Evolutionary conservation across 2,329 filamentous ascomycete genomes (phyloP).

Genomic region (Colletotrichum paranaense): DNA sequence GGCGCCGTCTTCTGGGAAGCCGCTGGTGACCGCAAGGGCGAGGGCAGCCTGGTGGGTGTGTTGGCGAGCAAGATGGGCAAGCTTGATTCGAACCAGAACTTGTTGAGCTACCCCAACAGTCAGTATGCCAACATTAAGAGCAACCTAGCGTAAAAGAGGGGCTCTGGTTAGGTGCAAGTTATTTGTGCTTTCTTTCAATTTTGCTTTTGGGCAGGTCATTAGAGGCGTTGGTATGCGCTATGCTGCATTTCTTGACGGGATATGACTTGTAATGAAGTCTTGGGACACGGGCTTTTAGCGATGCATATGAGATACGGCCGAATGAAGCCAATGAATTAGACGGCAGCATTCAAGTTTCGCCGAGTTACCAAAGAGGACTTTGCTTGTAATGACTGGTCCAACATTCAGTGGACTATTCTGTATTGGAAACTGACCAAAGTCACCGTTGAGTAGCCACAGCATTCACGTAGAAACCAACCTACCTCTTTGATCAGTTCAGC

Average conservation of each 20-base stretch:
- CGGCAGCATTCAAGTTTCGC: background rate
- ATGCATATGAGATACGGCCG: background rate
- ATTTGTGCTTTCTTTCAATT: background rate
- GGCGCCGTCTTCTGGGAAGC: conserved; percentile 90
- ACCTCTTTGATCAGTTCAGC: background rate
- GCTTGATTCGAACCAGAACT: conserved; percentile 63
- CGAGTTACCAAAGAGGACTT: background rate
- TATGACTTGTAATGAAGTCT: background rate
- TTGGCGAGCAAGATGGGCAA: conserved; percentile 57
- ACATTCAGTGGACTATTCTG: background rate
- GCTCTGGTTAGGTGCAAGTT: background rate
- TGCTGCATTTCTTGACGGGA: background rate
- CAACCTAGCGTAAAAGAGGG: background rate
- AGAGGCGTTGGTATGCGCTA: background rate
- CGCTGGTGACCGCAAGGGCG: conserved; percentile 69
- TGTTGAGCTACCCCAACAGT: conserved; percentile 66
- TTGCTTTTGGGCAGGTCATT: background rate
- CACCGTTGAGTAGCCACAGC: background rate
- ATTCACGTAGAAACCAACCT: background rate
- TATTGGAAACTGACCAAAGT: background rate
- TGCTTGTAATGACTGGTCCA: background rate
- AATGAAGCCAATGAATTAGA: background rate
- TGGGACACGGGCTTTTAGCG: background rate
- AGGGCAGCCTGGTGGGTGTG: conserved; percentile 68
- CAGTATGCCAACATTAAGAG: conserved; percentile 68